Evolutionary conservation across 352 stramenopile genomes (phyloP).

Genomic region (Phytophthora megakarya): DNA sequence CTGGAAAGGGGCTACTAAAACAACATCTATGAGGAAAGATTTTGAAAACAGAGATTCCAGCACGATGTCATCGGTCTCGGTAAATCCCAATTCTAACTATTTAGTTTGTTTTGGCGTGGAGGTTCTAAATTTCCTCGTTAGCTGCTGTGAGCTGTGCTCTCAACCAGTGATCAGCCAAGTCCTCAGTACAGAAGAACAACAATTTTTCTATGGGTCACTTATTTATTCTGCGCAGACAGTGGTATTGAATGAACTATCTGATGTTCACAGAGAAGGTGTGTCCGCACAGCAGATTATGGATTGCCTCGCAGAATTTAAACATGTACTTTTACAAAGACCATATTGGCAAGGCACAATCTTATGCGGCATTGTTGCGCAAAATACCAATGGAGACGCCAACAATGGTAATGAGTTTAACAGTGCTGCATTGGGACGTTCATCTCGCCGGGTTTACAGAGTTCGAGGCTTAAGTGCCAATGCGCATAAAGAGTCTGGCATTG

Average conservation of each 20-base stretch:
- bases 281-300: slow-evolving; percentile 42
- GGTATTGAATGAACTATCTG: slow-evolving; percentile 59
- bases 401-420: slow-evolving; percentile 6
- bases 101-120: slow-evolving; percentile 58
- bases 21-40: background rate
- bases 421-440: slow-evolving; percentile 7
- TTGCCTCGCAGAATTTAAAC: slow-evolving; percentile 50
- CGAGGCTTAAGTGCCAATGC: slow-evolving; percentile 47
- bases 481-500: slow-evolving; percentile 74
- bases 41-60: background rate
- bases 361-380: slow-evolving; percentile 37
- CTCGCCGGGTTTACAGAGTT: slow-evolving; percentile 46
- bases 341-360: slow-evolving; percentile 66
- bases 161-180: slow-evolving; percentile 39
- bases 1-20: background rate
- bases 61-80: background rate
- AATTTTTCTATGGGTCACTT: slow-evolving; percentile 74
- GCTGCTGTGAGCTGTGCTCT: slow-evolving; percentile 46
- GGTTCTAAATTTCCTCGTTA: slow-evolving; percentile 56
- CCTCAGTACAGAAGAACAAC: slow-evolving; percentile 60
- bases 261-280: slow-evolving; percentile 37
- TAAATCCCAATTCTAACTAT: background rate
- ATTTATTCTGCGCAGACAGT: slow-evolving; percentile 69
- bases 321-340: slow-evolving; percentile 68
- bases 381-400: slow-evolving; percentile 4